Base-by-base conservation (phyloP, 441 rosid genomes). In the Bruguiera hainesii region DNA sequence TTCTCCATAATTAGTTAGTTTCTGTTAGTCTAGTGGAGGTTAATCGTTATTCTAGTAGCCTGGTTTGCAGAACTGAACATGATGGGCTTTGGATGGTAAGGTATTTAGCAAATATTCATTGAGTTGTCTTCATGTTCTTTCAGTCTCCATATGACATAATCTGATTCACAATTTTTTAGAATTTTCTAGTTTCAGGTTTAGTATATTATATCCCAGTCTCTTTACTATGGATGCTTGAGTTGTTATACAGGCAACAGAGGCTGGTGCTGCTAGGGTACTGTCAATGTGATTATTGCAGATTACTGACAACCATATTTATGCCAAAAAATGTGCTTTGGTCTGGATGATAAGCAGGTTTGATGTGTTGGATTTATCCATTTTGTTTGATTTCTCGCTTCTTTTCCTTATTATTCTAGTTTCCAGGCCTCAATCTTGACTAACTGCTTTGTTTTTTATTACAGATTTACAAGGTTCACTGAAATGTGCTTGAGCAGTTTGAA, bases 291-390 rank as follows among this genome's bases (percentile, higher is more conserved):
- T 71, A 60, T 81, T 65, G 84, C 89, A 63, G 93, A 87, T 70
- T 66, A 75, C 73, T 63, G 82, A 66, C 90, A 87, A 74, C 85
- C 83, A 66, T 61, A 78, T 73, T 57, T 73, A 57, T 72, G 83
- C 68, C 81, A 80, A 69, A 82, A 79, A 64, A 72, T 84, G 56
- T 82, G 85, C 82, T 84, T 95, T 77, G 86, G 83, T 79, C 80
- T 85, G 65, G 93, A 85, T 71, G 84, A 87, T 71, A 75, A 84
- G 67, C 89, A 87, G 93, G 97, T 92, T 83, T 66, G 77, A 7
- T 21, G 35, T 70, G 65, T 74, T 57, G 30, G 64, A 52, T 74
- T 68, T 63, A 30, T 72, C 52, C 57, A 65, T 56, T 58, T 66
- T 68, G 61, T 63, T 65, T 58, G 55, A 9, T 60, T 50, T 37